These are phyloP conservation scores for Lagenidium giganteum DNA, from an alignment of 352 stramenopile genomes.

Conservation along the genomic window DNA sequence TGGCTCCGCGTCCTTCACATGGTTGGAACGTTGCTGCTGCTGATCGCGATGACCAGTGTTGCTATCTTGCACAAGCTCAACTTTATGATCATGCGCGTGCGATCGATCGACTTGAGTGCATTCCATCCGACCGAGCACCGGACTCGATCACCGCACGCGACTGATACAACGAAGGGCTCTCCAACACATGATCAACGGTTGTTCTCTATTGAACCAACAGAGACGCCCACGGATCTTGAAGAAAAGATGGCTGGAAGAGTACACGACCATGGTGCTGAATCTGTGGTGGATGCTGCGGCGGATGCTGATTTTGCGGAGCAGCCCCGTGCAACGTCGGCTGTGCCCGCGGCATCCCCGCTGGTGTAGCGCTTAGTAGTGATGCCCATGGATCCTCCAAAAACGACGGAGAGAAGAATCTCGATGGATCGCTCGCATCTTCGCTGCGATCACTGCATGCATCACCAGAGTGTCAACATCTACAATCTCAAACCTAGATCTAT, in stretches of 20 bases:
- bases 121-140: too few relatives aligned
- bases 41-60: slow-evolving; percentile 36
- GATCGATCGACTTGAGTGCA: too few relatives aligned
- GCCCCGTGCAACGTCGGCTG: too few relatives aligned
- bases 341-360: neutral
- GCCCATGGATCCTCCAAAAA: slow-evolving; percentile 68
- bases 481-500: neutral
- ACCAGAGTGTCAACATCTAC: neutral
- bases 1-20: slow-evolving; percentile 30
- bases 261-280: slow-evolving; percentile 30
- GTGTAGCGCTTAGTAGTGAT: slow-evolving; percentile 17
- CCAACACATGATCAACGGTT: slow-evolving; percentile 18
- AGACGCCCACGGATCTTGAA: slow-evolving; percentile 49
- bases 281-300: slow-evolving; percentile 2
- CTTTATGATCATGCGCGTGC: slow-evolving; percentile 31
- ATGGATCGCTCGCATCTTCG: slow-evolving; percentile 31
- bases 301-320: neutral
- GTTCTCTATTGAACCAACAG: slow-evolving; percentile 14
- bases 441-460: neutral
- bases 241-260: slow-evolving; percentile 69
- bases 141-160: too few relatives aligned
- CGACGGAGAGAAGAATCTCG: slow-evolving; percentile 60
- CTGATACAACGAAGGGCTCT: too few relatives aligned
- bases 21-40: slow-evolving; percentile 34
- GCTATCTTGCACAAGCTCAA: slow-evolving; percentile 28